Conservation (phyloP, 2,329 filamentous ascomycete species). For the Cryphonectria carpinicola region DNA sequence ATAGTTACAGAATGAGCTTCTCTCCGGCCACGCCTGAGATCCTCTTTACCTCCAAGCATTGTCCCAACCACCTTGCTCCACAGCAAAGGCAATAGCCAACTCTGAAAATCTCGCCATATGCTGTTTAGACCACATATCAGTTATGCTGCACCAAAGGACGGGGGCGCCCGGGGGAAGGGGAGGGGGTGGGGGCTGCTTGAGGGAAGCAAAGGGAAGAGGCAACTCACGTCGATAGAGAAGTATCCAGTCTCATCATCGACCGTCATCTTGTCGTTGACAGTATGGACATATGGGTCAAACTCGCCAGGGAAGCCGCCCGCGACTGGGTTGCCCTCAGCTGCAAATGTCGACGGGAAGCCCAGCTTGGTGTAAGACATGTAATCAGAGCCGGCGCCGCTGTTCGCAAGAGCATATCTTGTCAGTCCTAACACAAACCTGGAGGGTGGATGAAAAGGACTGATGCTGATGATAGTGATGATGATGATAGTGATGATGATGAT, state of each 20-base stretch:
- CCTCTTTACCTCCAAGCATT: constrained; percentile 41
- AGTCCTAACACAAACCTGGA: not conserved
- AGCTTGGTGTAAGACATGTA: constrained; percentile 46
- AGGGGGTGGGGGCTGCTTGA: too few species aligned
- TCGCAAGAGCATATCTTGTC: not conserved
- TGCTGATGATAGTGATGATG: not conserved
- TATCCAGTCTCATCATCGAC: constrained; percentile 43
- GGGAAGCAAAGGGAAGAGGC: too few species aligned
- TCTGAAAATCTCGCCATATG: constrained; percentile 47
- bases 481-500: not conserved
- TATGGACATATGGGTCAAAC: constrained; percentile 45
- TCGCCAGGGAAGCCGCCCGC: constrained; percentile 39
- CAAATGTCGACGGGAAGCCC: constrained; percentile 46
- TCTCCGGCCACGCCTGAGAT: not conserved
- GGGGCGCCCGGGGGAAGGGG: too few species aligned
- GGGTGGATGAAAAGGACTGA: not conserved
- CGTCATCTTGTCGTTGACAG: constrained; percentile 42
- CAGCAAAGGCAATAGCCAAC: constrained; percentile 44
- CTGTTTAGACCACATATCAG: constrained; percentile 31
- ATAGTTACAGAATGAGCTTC: not conserved
- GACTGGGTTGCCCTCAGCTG: constrained; percentile 43
- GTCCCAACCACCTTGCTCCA: constrained; percentile 46
- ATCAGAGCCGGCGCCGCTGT: constrained; percentile 43
- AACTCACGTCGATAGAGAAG: constrained; percentile 44
- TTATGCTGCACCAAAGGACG: not conserved